Conservation (phyloP, 441 rosid genomes). For the Pelargonium cotyledonis region DNA sequence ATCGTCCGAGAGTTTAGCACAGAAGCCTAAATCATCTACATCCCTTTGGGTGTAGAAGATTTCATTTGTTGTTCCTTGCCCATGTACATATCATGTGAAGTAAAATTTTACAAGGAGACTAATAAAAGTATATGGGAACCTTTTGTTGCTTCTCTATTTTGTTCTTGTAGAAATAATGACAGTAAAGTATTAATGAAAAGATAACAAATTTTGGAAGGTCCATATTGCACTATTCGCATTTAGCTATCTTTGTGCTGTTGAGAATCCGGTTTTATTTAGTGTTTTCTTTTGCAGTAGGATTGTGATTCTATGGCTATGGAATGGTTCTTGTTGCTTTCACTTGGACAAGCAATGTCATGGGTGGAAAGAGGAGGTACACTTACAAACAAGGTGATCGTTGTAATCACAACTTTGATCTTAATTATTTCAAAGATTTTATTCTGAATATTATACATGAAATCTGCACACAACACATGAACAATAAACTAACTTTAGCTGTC, state of each 20-base stretch:
- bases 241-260: too few species aligned
- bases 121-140: background rate
- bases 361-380: background rate
- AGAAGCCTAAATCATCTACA: slow-evolving; percentile 23
- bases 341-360: background rate
- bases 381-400: background rate
- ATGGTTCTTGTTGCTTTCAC: background rate
- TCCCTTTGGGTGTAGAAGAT: background rate
- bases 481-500: too few species aligned
- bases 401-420: background rate
- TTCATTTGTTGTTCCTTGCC: background rate
- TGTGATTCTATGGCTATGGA: background rate
- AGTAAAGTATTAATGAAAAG: too few species aligned
- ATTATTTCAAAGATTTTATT: background rate
- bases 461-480: too few species aligned
- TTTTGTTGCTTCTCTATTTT: background rate
- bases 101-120: background rate
- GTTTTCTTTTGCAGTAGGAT: too few species aligned
- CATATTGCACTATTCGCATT: too few species aligned
- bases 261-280: too few species aligned
- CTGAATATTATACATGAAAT: background rate
- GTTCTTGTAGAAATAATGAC: too few species aligned
- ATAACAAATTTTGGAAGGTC: too few species aligned
- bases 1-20: slow-evolving; percentile 6
- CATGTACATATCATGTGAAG: background rate